These are phyloP conservation scores for Lactarius hengduanensis DNA, from an alignment of 768 basidiomycete species.

Conservation along the genomic window DNA sequence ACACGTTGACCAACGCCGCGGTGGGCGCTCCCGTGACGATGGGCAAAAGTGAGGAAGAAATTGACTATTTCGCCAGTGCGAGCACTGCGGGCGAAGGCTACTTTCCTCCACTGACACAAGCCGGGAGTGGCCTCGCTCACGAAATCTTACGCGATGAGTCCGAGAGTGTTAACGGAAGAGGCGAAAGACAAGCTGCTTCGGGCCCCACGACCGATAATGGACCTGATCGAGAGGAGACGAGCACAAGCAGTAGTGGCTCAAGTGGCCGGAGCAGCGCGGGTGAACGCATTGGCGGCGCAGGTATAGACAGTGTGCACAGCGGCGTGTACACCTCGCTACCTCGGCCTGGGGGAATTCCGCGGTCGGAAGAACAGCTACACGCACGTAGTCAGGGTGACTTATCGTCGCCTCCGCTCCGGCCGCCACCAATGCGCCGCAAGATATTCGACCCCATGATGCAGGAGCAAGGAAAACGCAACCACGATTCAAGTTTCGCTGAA, in stretches of 20 bases:
- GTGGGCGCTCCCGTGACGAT: conserved; percentile 55
- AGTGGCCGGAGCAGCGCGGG: conserved; percentile 7
- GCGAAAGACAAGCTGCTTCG: conserved; percentile 13
- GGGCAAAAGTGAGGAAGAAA: conserved; percentile 27
- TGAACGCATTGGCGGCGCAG: not conserved
- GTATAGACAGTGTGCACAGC: conserved; percentile 2
- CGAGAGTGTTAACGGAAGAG: conserved; percentile 3
- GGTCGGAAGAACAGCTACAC: not conserved
- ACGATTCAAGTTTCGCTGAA: conserved; percentile 2
- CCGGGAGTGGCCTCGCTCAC: conserved; percentile 34
- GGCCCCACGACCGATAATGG: not conserved
- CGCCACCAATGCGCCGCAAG: conserved; percentile 14
- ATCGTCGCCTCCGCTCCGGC: not conserved
- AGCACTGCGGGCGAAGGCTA: conserved; percentile 36
- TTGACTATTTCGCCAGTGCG: conserved; percentile 41
- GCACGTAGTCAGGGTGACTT: not conserved
- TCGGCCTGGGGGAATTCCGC: not conserved
- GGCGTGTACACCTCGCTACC: conserved; percentile 13
- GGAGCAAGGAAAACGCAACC: conserved; percentile 5
- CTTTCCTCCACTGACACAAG: conserved; percentile 42
- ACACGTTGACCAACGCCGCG: conserved; percentile 54
- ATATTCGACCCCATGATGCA: conserved; percentile 17
- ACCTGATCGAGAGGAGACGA: conserved; percentile 7
- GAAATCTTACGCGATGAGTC: conserved; percentile 31
- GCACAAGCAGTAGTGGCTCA: conserved; percentile 1